phyloP scores from a whole-genome alignment of 2,329 filamentous ascomycete genomes.

The Neodidymelliopsis sp. region DNA sequence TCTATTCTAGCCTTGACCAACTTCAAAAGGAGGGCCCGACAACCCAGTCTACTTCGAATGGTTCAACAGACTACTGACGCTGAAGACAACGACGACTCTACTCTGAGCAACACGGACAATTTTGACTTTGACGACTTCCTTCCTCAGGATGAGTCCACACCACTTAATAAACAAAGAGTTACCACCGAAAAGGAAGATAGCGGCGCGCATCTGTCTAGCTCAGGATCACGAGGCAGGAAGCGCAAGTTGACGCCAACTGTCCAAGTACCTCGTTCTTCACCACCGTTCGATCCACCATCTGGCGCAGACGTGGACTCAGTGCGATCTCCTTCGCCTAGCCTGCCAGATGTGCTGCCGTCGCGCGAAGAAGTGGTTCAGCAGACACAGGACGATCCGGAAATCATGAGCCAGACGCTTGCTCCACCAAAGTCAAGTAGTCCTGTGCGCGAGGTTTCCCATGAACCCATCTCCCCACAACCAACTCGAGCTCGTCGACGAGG shows the following conservation, averaged over 20 bases:
- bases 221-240: constrained; percentile 48
- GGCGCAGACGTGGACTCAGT: constrained; percentile 39
- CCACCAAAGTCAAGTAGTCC: constrained; percentile 54
- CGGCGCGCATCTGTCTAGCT: constrained; percentile 41
- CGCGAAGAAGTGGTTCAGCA: constrained; percentile 29
- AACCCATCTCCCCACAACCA: constrained; percentile 23
- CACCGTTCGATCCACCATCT: constrained; percentile 41
- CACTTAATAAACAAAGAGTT: constrained; percentile 59
- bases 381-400: constrained; percentile 36
- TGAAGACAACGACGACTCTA: constrained; percentile 55
- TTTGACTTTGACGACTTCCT: constrained; percentile 57
- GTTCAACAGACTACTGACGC: constrained; percentile 54
- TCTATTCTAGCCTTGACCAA: constrained; percentile 59
- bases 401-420: constrained; percentile 53
- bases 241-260: constrained; percentile 48
- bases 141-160: constrained; percentile 73
- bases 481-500: constrained; percentile 28
- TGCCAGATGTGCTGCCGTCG: constrained; percentile 43
- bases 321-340: constrained; percentile 45
- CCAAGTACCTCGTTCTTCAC: constrained; percentile 51
- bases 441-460: constrained; percentile 28
- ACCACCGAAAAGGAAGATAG: constrained; percentile 32
- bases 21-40: constrained; percentile 58
- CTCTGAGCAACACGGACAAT: constrained; percentile 53
- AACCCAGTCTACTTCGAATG: constrained; percentile 59